Evolutionary conservation across 352 stramenopile species (phyloP).

Genomic region (Phytophthora capsici): DNA sequence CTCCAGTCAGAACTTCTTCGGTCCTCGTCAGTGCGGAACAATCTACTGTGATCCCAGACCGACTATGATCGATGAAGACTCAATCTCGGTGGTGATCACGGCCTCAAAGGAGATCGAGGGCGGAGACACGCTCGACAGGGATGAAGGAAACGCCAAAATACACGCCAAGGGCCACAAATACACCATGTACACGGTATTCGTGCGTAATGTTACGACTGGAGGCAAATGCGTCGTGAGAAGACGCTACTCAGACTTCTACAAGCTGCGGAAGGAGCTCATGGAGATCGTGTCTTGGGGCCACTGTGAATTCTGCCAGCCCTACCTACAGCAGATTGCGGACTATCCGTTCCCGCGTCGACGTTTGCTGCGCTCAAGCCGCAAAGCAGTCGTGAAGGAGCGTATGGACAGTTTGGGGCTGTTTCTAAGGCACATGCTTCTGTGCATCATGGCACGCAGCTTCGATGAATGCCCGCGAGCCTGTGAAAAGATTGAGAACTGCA

Average conservation of each 20-base stretch:
- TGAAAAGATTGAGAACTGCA: constrained; percentile 72
- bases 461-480: constrained; percentile 70
- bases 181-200: constrained; percentile 88
- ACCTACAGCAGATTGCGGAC: constrained; percentile 68
- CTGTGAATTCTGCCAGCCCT: constrained; percentile 70
- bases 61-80: constrained; percentile 67
- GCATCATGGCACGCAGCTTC: constrained; percentile 74
- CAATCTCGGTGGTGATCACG: constrained; percentile 70
- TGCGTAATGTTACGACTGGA: constrained; percentile 75
- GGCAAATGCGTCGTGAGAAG: constrained; percentile 79
- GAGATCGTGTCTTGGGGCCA: constrained; percentile 82
- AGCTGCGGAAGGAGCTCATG: constrained; percentile 84
- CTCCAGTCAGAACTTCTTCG: constrained; percentile 9
- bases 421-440: constrained; percentile 76
- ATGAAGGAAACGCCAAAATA: constrained; percentile 13
- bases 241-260: constrained; percentile 89
- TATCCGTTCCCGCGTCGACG: constrained; percentile 84
- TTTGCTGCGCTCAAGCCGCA: constrained; percentile 72
- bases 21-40: not conserved
- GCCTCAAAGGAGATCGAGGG: constrained; percentile 62
- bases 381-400: constrained; percentile 79
- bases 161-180: constrained; percentile 64
- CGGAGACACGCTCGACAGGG: constrained; percentile 20
- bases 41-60: not conserved
- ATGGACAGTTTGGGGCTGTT: constrained; percentile 87